Evolutionary conservation across 2,329 filamentous ascomycete genomes (phyloP).

Genomic region (Neurospora sp.): DNA sequence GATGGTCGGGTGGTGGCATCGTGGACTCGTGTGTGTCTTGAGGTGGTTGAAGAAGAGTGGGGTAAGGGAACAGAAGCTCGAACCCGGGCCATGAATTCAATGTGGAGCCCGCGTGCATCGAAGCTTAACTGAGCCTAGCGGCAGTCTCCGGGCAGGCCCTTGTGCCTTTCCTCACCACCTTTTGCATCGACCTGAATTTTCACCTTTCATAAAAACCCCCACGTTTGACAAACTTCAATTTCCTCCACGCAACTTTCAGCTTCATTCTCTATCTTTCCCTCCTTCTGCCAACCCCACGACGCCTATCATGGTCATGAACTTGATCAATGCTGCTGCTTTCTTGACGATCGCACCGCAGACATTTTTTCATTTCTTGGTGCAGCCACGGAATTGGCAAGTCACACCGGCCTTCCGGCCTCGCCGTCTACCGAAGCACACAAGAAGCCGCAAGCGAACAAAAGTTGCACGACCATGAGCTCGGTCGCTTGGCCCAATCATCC

Average conservation of each 20-base stretch:
- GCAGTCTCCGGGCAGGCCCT: background rate
- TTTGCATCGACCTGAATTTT: background rate
- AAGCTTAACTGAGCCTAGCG: background rate
- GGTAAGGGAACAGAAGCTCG: background rate
- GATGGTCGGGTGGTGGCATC: background rate
- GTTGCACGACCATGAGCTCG: background rate
- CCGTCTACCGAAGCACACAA: conserved; percentile 4
- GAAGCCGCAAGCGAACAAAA: background rate
- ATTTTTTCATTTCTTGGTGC: background rate
- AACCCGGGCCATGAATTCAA: background rate
- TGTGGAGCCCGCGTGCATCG: background rate
- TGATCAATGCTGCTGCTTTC: background rate
- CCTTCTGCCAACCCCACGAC: background rate
- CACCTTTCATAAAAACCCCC: conserved; percentile 6
- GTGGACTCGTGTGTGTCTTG: background rate
- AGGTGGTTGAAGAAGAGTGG: background rate
- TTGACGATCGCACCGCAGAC: conserved; percentile 4
- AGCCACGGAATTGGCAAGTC: conserved; percentile 5
- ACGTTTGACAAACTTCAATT: conserved; percentile 11
- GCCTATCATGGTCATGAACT: background rate
- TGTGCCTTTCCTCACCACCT: background rate
- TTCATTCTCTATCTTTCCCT: background rate
- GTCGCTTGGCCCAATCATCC: background rate
- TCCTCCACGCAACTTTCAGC: conserved; percentile 7
- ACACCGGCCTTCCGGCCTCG: conserved; percentile 10